These are phyloP conservation scores for Aspergillus sp. DNA, from an alignment of 2,329 filamentous ascomycete species.

Conservation along the genomic window DNA sequence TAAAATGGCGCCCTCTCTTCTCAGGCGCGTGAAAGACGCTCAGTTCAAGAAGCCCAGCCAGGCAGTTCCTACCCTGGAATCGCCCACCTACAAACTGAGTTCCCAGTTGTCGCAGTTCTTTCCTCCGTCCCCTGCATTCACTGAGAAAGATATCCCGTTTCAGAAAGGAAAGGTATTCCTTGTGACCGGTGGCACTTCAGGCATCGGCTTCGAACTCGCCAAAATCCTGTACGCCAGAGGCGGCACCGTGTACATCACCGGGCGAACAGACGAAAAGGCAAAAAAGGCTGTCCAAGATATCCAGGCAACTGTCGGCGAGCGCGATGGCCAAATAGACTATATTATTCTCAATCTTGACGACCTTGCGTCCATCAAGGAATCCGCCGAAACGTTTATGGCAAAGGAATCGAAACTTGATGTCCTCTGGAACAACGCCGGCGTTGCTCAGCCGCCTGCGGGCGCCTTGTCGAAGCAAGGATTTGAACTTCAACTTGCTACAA, in stretches of 20 bases:
- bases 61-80: neutral
- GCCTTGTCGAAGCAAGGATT: slow-evolving; percentile 30
- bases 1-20: neutral
- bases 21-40: neutral
- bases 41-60: neutral
- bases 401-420: slow-evolving; percentile 41
- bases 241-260: slow-evolving; percentile 6
- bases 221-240: slow-evolving; percentile 13
- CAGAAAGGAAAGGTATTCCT: slow-evolving; percentile 9
- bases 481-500: slow-evolving; percentile 41
- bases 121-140: slow-evolving; percentile 9
- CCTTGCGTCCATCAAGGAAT: slow-evolving; percentile 15
- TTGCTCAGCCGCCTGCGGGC: slow-evolving; percentile 36
- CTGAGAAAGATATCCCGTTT: slow-evolving; percentile 2
- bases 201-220: slow-evolving; percentile 13
- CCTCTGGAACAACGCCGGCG: slow-evolving; percentile 43
- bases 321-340: slow-evolving; percentile 37
- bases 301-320: neutral
- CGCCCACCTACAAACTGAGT: slow-evolving; percentile 1
- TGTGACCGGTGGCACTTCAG: slow-evolving; percentile 12
- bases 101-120: slow-evolving; percentile 11
- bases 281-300: slow-evolving; percentile 1
- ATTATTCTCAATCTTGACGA: slow-evolving; percentile 47
- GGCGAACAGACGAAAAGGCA: slow-evolving; percentile 1
- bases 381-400: slow-evolving; percentile 33